These are phyloP conservation scores for Geoglossum glabrum DNA, from an alignment of 495 filamentous ascomycete genomes.

Conservation along the genomic window DNA sequence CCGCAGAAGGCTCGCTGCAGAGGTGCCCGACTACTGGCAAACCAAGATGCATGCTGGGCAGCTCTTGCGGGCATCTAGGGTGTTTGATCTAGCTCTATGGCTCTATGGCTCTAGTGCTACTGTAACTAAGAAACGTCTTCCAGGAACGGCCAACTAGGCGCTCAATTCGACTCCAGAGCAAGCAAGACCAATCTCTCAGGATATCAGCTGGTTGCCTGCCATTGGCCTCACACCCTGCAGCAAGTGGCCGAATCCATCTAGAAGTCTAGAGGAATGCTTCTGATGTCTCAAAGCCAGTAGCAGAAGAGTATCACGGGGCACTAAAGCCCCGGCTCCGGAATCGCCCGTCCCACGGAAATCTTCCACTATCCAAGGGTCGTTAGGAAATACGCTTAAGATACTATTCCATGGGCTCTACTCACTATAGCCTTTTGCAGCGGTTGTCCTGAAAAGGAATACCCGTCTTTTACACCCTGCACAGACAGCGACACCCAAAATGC, in stretches of 20 bases:
- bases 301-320: not conserved
- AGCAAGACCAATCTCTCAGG: no score
- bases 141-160: no score
- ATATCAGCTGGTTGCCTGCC: no score
- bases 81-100: not conserved
- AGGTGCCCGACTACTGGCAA: not conserved
- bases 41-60: not conserved
- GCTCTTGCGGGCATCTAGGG: not conserved
- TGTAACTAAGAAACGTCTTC: not conserved
- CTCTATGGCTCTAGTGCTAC: not conserved
- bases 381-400: no score
- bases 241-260: not conserved
- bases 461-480: not conserved
- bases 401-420: no score
- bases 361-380: no score
- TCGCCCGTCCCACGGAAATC: no score
- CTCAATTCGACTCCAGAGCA: no score
- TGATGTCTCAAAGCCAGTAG: not conserved
- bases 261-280: not conserved
- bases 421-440: not conserved
- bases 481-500: no score
- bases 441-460: not conserved
- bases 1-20: not conserved
- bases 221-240: not conserved
- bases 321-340: no score